These are phyloP conservation scores for Solanum rostratum DNA, from an alignment of 257 asterid species.

Conservation along the genomic window DNA sequence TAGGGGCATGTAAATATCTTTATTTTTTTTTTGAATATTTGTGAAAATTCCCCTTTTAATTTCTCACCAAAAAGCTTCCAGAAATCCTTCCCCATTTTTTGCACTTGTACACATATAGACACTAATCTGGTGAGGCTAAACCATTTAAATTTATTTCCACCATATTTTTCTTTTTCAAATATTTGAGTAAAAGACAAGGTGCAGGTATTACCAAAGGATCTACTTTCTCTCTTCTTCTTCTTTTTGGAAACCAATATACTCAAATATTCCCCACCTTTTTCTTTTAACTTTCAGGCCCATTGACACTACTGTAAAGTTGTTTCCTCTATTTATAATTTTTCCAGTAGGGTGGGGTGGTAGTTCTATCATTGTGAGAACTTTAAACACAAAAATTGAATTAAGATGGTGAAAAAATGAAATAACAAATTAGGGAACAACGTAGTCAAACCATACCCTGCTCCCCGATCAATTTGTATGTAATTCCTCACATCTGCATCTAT, in stretches of 20 bases:
- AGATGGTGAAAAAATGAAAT: not conserved
- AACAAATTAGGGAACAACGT: not conserved
- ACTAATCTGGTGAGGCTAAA: not conserved
- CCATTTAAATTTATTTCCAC: not conserved
- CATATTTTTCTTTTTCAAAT: not conserved
- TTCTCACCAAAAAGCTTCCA: not conserved
- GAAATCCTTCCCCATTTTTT: not conserved
- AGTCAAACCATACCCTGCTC: not conserved
- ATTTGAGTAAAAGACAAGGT: not conserved
- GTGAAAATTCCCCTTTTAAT: too few species aligned
- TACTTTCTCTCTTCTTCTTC: not conserved
- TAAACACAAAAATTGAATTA: not conserved
- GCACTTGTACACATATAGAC: not conserved
- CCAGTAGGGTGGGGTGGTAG: not conserved
- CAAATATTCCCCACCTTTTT: not conserved
- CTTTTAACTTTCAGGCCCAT: not conserved
- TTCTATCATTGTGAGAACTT: not conserved
- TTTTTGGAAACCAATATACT: not conserved
- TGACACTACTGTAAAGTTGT: not conserved
- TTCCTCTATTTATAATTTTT: not conserved
- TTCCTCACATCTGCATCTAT: not conserved
- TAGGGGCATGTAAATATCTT: too few species aligned
- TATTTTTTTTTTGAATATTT: too few species aligned
- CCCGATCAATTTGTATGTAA: not conserved
- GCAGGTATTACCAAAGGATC: not conserved